Base-by-base conservation (phyloP, 2,329 filamentous ascomycete genomes). In the Ustulina deusta region DNA sequence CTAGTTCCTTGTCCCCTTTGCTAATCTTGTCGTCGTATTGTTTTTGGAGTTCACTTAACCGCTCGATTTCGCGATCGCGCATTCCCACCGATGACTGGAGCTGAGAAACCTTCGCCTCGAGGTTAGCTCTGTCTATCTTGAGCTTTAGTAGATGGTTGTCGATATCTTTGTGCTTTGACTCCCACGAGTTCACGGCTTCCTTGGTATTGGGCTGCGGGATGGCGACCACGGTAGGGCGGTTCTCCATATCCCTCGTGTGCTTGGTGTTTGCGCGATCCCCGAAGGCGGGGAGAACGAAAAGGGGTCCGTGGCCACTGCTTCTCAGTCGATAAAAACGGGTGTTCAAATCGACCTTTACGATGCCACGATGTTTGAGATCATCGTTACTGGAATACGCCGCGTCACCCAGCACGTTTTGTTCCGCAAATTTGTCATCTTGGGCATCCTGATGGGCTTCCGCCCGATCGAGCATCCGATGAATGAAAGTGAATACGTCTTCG, bases 281-380 rank as follows among this genome's bases (percentile, higher is more conserved):
- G 65, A 82, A 82, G 2, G 83, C 86, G 0, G 86, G 86, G 32
- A 87, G 77, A 7, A 89, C 77, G 72, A 88, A 88, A 65, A 89
- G 77, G 55, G 86, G 84, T 2, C 81, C 79, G 40, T 78, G 75
- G 0, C 82, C 82, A 15, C 79, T 79, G 20, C 80, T 81, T 27
- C 82, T 81, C 27, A 88, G 72, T 20, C 87, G 84, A 74, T 85
- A 86, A 75, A 83, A 88, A 2, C 87, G 79, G 27, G 86, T 86
- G 36, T 70, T 74, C 11, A 88, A 68, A 71, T 88, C 83, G 20
- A 87, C 75, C 22, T 79, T 76, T 0, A 85, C 81, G 20, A 89
- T 79, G 0, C 86, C 85, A 11, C 78, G 76, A n/a, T 80, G 76
- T 58, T 79, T 77, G 22, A 74, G 75, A 4, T 74, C 71, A 0